A percentile compares a stretch with the other conserved stretches of the same genome.
These are phyloP conservation scores for Marasmius tenuissimus DNA, from an alignment of 1,284 basidiomycete genomes.

Conservation along the genomic window DNA sequence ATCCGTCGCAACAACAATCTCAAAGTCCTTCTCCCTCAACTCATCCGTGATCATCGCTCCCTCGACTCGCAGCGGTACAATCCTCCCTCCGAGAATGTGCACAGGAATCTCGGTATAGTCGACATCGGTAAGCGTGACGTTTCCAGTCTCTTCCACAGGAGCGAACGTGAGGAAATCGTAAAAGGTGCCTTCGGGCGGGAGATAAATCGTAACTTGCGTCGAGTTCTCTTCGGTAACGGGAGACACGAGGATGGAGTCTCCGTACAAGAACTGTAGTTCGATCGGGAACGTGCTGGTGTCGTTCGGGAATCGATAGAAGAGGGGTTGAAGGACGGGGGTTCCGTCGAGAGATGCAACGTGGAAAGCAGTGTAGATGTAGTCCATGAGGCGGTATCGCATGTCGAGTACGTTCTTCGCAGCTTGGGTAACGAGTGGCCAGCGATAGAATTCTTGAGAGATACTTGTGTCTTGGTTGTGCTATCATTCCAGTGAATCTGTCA, in stretches of 20 bases:
- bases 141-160: conserved; percentile 46
- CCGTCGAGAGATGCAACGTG: conserved; percentile 59
- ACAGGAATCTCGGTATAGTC: conserved; percentile 60
- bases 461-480: conserved; percentile 58
- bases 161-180: conserved; percentile 60
- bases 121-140: conserved; percentile 48
- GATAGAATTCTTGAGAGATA: conserved; percentile 68
- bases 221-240: conserved; percentile 65
- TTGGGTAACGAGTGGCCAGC: conserved; percentile 56
- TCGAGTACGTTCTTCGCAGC: conserved; percentile 63
- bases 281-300: conserved; percentile 58
- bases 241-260: conserved; percentile 64
- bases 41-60: conserved; percentile 60
- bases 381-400: conserved; percentile 67
- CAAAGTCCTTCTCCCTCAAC: conserved; percentile 57
- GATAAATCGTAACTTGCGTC: conserved; percentile 60
- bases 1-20: conserved; percentile 60
- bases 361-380: conserved; percentile 74
- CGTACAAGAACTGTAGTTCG: conserved; percentile 71
- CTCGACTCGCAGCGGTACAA: conserved; percentile 54
- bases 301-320: conserved; percentile 67
- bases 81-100: conserved; percentile 57
- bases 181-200: conserved; percentile 58
- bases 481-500: conserved; percentile 1
- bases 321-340: conserved; percentile 59